phyloP scores from a whole-genome alignment of 257 asterid species.

The Solanum ossicruentum region DNA sequence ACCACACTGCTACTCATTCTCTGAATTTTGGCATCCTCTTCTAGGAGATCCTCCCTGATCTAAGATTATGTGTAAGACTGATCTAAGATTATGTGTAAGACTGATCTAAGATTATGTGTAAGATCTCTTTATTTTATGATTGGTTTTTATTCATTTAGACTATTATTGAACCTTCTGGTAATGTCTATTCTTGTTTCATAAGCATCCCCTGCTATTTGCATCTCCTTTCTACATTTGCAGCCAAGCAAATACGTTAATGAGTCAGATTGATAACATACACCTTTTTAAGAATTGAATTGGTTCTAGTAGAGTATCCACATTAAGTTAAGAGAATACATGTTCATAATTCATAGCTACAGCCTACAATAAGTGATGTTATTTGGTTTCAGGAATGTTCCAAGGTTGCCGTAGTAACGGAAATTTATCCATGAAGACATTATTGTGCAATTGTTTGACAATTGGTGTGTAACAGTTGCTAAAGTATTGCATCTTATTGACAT shows the following conservation, averaged over 20 bases:
- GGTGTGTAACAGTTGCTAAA: background rate
- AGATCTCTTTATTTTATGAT: background rate
- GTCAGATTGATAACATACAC: background rate
- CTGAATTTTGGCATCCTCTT: background rate
- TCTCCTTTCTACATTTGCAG: background rate
- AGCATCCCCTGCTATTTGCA: background rate
- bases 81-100: background rate
- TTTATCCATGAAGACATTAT: background rate
- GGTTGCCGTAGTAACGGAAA: background rate
- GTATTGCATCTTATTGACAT: background rate
- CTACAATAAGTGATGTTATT: background rate
- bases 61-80: background rate
- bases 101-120: background rate
- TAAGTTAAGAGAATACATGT: background rate
- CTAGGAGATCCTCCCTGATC: background rate
- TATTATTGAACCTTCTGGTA: background rate
- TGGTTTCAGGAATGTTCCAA: background rate
- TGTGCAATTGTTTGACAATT: background rate
- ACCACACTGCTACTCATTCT: background rate
- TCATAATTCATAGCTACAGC: background rate
- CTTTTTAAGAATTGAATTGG: background rate
- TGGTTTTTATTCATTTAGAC: background rate
- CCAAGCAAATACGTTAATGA: background rate
- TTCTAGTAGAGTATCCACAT: background rate
- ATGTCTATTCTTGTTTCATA: background rate